Base-by-base conservation (phyloP, 768 basidiomycete genomes). In the Cystofilobasidium ferigula region DNA sequence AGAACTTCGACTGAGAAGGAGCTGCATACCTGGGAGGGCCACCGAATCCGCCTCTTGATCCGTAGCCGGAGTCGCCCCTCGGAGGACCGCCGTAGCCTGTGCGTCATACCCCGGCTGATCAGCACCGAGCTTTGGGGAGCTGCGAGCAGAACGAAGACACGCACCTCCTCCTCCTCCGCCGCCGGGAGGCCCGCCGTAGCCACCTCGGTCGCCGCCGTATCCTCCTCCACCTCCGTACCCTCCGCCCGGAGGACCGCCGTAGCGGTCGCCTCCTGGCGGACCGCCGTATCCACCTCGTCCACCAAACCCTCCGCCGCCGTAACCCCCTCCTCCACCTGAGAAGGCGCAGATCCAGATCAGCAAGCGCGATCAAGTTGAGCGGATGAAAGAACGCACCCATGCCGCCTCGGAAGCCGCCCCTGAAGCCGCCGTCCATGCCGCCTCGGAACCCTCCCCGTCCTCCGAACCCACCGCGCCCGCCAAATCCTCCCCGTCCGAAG, bases 181-280 rank as follows among this genome's bases (percentile, higher is more conserved):
- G 34, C 61, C 61, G 20, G 53, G 38, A 28, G 20, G 54, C 88
- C 87, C 76, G 91, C 80, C 51, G 86, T 83, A 69, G 12, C 79
- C 81, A 16, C 83, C 83, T 34, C 81, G 77, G 56, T 79, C 77
- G 0, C 79, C 78, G 20, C 80, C 78, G 40, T 64, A 63, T 4
- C 70, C 70, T 20, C 71, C 71, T 61, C 70, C 47, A 67, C 70
- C 70, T 24, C 79, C 77, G 22, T 51, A 53, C 18, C 63, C 63
- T 51, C 56, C 4, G 48, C 40, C 43, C n/a, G n/a, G n/a, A n/a
- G n/a, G n/a, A n/a, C n/a, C n/a, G n/a, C n/a, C n/a, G n/a, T n/a
- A n/a, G n/a, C n/a, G n/a, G n/a, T n/a, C n/a, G n/a, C n/a, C n/a
- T n/a, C n/a, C n/a, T n/a, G n/a, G n/a, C n/a, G n/a, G n/a, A 53